phyloP scores from a whole-genome alignment of 2,329 filamentous ascomycete genomes.

The Ramularia endophylla region DNA sequence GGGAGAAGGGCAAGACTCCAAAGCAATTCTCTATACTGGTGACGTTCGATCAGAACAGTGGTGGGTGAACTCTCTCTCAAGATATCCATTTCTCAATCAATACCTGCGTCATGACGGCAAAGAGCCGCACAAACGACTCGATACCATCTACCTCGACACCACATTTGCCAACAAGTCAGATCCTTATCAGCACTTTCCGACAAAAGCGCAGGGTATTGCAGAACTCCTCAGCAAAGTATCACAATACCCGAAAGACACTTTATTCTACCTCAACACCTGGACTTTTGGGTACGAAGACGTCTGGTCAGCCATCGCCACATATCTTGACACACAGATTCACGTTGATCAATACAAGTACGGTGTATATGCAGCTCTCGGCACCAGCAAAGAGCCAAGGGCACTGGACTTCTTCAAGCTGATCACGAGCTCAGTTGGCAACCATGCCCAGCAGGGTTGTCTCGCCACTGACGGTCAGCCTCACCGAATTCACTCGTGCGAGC shows the following conservation, averaged over 20 bases:
- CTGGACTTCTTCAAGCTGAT: conserved; percentile 62
- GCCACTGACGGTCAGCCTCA: conserved; percentile 53
- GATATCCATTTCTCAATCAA: conserved; percentile 69
- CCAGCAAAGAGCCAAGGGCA: conserved; percentile 33
- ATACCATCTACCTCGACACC: conserved; percentile 85
- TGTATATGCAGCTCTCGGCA: conserved; percentile 59
- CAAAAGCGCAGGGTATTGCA: conserved; percentile 67
- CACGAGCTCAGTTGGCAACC: conserved; percentile 71
- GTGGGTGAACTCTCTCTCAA: conserved; percentile 69
- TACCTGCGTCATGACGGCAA: conserved; percentile 50
- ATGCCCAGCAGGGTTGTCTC: conserved; percentile 62
- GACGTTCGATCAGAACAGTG: conserved; percentile 81
- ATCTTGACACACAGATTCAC: conserved; percentile 67
- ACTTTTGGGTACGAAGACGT: conserved; percentile 93
- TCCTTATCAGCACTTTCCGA: conserved; percentile 48
- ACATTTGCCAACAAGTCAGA: conserved; percentile 58
- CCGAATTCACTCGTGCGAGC: conserved; percentile 81
- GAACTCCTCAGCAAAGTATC: conserved; percentile 67
- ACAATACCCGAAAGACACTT: conserved; percentile 63
- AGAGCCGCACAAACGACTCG: conserved; percentile 59
- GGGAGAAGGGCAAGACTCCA: conserved; percentile 47
- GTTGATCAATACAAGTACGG: conserved; percentile 73
- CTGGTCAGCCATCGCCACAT: conserved; percentile 72
- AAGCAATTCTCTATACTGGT: conserved; percentile 78
- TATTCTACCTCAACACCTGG: conserved; percentile 84